Conservation (phyloP, 164 flowering plant species). For the Annona squamosa region DNA sequence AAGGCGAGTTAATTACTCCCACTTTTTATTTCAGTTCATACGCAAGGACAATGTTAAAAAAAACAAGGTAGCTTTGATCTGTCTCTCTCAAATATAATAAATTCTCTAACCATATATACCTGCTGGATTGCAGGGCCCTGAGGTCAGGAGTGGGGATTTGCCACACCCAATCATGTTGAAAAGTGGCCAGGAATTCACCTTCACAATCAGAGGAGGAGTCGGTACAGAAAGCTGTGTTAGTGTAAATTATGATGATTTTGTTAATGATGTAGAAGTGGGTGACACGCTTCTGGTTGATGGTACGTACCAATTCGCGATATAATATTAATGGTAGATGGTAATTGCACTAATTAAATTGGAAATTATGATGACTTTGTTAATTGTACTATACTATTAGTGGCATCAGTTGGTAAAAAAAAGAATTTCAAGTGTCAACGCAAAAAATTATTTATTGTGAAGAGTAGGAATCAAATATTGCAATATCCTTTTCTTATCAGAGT, state of each 20-base stretch:
- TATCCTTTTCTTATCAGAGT: not conserved
- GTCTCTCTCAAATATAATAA: not conserved
- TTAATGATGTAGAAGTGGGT: conserved; percentile 92
- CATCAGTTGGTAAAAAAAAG: not conserved
- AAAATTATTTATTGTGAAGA: no score
- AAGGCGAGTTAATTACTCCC: conserved; percentile 40
- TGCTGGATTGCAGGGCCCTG: conserved; percentile 69
- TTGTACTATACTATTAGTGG: not conserved
- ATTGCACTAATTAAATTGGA: not conserved
- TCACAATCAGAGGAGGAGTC: conserved; percentile 89
- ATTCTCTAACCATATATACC: not conserved
- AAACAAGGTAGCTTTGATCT: not conserved
- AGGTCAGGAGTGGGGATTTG: conserved; percentile 98
- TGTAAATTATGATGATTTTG: conserved; percentile 95
- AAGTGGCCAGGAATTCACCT: conserved; percentile 83
- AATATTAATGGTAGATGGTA: no score
- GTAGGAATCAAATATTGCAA: not conserved
- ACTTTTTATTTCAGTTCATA: not conserved
- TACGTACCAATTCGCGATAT: conserved; percentile 23
- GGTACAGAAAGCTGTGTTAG: conserved; percentile 85
- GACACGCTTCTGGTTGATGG: conserved; percentile 99
- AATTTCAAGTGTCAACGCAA: no score
- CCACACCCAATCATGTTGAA: conserved; percentile 73
- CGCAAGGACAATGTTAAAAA: not conserved
- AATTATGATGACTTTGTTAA: not conserved